Evolutionary conservation across 352 stramenopile genomes (phyloP).

Genomic region (Pythium myriotylum): DNA sequence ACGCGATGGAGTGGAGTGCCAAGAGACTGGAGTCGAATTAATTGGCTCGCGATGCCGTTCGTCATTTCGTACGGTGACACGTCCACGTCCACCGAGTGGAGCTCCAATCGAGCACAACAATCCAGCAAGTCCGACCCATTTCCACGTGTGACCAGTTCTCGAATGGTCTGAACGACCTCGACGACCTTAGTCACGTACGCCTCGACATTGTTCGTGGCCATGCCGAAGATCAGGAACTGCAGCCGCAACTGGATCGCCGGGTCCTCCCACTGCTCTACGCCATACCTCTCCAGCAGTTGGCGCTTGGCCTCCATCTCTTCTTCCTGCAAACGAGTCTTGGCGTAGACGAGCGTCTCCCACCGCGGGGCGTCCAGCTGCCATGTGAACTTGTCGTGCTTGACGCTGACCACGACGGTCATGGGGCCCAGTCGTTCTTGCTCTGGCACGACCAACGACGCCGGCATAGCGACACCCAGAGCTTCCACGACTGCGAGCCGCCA

Average conservation of each 20-base stretch:
- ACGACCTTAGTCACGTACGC: slow-evolving; percentile 13
- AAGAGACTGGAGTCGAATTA: slow-evolving; percentile 12
- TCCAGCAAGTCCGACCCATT: not conserved
- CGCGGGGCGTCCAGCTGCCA: slow-evolving; percentile 10
- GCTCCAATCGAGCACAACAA: not conserved
- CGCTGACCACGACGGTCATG: slow-evolving; percentile 10
- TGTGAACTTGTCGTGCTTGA: slow-evolving; percentile 26
- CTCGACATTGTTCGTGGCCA: slow-evolving; percentile 9
- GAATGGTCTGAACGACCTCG: slow-evolving; percentile 7
- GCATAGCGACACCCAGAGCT: not conserved
- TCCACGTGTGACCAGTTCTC: not conserved
- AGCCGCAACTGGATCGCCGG: slow-evolving; percentile 12
- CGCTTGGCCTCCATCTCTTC: not conserved
- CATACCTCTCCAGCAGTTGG: slow-evolving; percentile 3
- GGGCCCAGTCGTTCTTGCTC: not conserved
- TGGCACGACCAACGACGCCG: not conserved
- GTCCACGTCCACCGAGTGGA: slow-evolving; percentile 11
- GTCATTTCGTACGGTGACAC: slow-evolving; percentile 19
- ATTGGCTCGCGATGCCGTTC: slow-evolving; percentile 4
- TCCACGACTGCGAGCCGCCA: slow-evolving; percentile 4
- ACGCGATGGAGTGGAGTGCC: slow-evolving; percentile 11
- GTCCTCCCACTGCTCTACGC: not conserved
- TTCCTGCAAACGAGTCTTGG: not conserved
- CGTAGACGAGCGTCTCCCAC: slow-evolving; percentile 14
- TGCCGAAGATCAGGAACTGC: slow-evolving; percentile 21